Base-by-base conservation (phyloP, 2,329 filamentous ascomycete genomes). In the Cladophialophora carrionii region DNA sequence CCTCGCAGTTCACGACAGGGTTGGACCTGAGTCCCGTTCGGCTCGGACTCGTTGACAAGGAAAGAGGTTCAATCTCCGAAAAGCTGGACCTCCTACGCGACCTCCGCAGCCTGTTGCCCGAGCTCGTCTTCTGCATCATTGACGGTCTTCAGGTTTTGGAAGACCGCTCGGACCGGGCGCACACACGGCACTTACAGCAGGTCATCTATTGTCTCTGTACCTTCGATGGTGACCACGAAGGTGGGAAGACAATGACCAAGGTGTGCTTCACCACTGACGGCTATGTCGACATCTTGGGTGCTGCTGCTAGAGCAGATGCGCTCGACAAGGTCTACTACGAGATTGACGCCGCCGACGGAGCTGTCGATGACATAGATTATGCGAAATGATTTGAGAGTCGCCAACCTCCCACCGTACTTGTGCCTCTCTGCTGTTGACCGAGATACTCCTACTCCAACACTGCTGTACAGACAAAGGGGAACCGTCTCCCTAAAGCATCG, bases 401-500 rank as follows among this genome's bases (percentile, higher is more conserved):
- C n/a, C 24, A 6, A 26, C n/a, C 48, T 6, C 20, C 20, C 22
- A 24, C 20, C 8, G n/a, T 9, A 6, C 22, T 5, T 51, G 10
- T 20, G 3, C 24, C 48, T 4, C 9, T 51, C 48, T 29, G 9
- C 24, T 22, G 48, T 17, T 51, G 24, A 14, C 9, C 22, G 48
- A 24, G 9, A 29, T 5, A 51, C 48, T 12, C 22, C 17, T n/a
- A 14, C 37, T 43, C 37, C 5, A 43, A 7, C n/a, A 32, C 3
- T 57, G 41, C 55, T 51, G 34, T 68, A 65, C 59, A 61, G 31
- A n/a, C 34, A n/a, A 41, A 37, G 7, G n/a, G 26, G 20, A 37
- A 37, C 34, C 26, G n/a, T 29, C 7, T 20, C 31, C 31, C 66
- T 60, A 97, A 71, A 96, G 78, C 95, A 99, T 98, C 20, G 85